Base-by-base conservation (phyloP, 345 rosid species). In the Nephelium lappaceum region DNA sequence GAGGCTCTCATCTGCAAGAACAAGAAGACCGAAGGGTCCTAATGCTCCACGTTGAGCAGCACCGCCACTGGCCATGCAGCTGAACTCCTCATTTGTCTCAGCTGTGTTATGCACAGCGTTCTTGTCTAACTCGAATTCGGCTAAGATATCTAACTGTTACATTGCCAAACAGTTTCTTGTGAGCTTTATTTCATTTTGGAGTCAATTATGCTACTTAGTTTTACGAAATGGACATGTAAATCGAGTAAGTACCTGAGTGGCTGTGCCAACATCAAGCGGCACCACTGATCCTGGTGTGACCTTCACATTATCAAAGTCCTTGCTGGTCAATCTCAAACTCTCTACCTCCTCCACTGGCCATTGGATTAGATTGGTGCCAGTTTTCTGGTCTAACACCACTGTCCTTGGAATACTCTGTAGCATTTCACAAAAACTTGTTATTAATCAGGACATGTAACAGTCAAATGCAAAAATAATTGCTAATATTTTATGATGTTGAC, bases 11-110 rank as follows among this genome's bases (percentile, higher is more conserved):
- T 92, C 93, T 0, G 99, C 93, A 1, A 96, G 97, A 69, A 94
- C 94, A 8, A 90, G 81, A 63, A 96, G 82, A 53, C 99, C 99
- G 36, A 96, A 96, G 4, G 99, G 99, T 67, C 99, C 99, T 60
- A 94, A 68, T 10, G 97, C 91, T 3, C 92, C 91, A 7, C 94
- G 94, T 19, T 86, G 84, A 38, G 87, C 76, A 25, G 95, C 88
- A 27, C 97, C 95, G 1, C 86, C 82, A 6, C 87, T 83, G 38
- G 41, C 68, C 18, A 80, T 45, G 85, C 98, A 94, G 80, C 85
- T 90, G 36, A 89, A 95, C 45, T 87, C 90, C 21, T 24, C 86
- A 31, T 87, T 81, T 0, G 85, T 65, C 65, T 80, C 87, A 0
- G 75, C 66, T 73, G 85, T 61, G 65, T 82, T 89, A 11, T 84